Conservation (phyloP, 2,329 filamentous ascomycete species). For the Clonostachys rosea region DNA sequence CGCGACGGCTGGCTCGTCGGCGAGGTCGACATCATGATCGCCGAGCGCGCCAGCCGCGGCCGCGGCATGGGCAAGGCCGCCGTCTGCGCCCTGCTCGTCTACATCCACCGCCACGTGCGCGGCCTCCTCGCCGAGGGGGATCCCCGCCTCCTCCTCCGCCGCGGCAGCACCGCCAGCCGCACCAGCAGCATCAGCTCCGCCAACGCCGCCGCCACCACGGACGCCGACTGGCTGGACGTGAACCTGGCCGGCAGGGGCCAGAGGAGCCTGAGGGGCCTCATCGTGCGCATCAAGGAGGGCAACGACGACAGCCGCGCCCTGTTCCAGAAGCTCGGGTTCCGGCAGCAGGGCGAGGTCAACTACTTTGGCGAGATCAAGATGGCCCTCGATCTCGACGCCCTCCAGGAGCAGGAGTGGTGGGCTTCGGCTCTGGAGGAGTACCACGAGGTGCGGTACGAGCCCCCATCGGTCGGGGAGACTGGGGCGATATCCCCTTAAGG, state of each 20-base stretch:
- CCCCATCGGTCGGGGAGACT: no score
- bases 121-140: slow-evolving; percentile 43
- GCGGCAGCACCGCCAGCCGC: not conserved
- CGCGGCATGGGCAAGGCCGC: slow-evolving; percentile 62
- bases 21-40: slow-evolving; percentile 87
- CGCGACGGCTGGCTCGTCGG: slow-evolving; percentile 42
- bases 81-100: slow-evolving; percentile 64
- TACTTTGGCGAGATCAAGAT: slow-evolving; percentile 58
- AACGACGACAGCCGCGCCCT: slow-evolving; percentile 48
- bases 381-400: slow-evolving; percentile 27
- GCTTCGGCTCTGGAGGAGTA: slow-evolving; percentile 3
- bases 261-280: slow-evolving; percentile 37
- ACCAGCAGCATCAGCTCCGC: slow-evolving; percentile 4
- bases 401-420: slow-evolving; percentile 15
- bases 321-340: slow-evolving; percentile 47
- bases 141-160: not conserved
- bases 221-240: slow-evolving; percentile 8
- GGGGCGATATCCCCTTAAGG: no score
- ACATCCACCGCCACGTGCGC: slow-evolving; percentile 49
- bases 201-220: not conserved
- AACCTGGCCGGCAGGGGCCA: slow-evolving; percentile 1
- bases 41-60: slow-evolving; percentile 48
- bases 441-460: slow-evolving; percentile 2
- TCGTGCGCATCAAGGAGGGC: slow-evolving; percentile 53
- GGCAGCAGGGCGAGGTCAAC: slow-evolving; percentile 44